Base-by-base conservation (phyloP, 345 rosid genomes). In the Sisymbrium irio region DNA sequence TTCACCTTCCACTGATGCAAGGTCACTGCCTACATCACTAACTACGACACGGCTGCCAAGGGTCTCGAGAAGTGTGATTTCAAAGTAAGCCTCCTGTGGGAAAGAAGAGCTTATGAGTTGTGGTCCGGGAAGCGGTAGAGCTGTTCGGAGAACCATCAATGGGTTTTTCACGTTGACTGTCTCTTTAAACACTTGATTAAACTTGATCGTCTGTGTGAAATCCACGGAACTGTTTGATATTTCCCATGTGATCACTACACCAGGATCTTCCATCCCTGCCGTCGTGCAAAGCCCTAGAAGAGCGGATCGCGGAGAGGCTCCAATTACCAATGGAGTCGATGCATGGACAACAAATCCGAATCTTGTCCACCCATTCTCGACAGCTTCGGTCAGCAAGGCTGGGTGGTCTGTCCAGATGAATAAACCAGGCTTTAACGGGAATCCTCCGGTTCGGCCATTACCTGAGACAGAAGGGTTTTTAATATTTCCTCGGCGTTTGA, bases 21-120 rank as follows among this genome's bases (percentile, higher is more conserved):
- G 14, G 7, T 67, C 73, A 59, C 27, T 37, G 20, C 41, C 55
- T 69, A 74, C 35, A 7, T 49, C 61, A 67, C 80, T 49, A 51
- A 41, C 9, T 7, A 28, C 77, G 63, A 10, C 27, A 58, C 62
- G 66, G 30, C 58, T 74, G 15, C 78, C 57, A n/a, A 56, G 59
- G 27, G 64, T 78, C 62, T 74, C 73, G 45, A 87, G 22, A 66
- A 94, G 54, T 11, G 96, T 91, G 79, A 91, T 82, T 82, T 91
- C 98, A 69, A 94, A 91, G 79, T 89, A 94, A 40, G 96, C 97
- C 42, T 91, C 98, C 69, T 86, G 97, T 22, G 97, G 97, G 25
- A 94, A 94, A 65, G 91, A 83, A n/a, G 85, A 86, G 45, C 61
- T 85, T n/a, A 87, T 80, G 55, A 93, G 71, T 12, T 87, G 90